These are phyloP conservation scores for Tylopilus plumbeoviolaceoides DNA, from an alignment of 768 basidiomycete genomes.

Conservation along the genomic window DNA sequence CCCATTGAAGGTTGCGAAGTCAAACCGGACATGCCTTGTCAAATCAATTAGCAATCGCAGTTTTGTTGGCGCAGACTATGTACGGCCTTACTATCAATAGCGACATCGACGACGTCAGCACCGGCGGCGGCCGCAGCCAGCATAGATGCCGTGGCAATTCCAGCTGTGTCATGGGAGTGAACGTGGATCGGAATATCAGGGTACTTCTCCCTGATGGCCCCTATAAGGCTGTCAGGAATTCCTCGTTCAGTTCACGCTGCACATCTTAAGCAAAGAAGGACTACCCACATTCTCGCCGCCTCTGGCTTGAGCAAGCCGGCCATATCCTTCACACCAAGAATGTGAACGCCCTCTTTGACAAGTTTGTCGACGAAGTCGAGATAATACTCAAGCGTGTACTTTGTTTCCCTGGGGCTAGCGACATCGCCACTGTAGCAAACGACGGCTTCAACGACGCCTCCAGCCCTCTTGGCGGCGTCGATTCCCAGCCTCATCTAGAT, in stretches of 20 bases:
- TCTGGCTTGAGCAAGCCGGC: constrained; percentile 94
- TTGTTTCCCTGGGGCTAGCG: constrained; percentile 89
- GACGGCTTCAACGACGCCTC: constrained; percentile 95
- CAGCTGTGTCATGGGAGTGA: constrained; percentile 99
- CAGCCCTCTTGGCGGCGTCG: constrained; percentile 99
- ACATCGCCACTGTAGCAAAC: constrained; percentile 99
- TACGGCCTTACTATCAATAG: constrained; percentile 82
- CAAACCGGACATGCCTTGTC: constrained; percentile 90
- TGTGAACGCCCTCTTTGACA: constrained; percentile 91
- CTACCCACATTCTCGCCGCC: constrained; percentile 79
- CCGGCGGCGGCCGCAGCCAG: constrained; percentile 94
- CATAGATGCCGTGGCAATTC: constrained; percentile 98
- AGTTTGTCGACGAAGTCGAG: constrained; percentile 93
- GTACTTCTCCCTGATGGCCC: constrained; percentile 92
- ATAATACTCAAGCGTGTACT: constrained; percentile 98
- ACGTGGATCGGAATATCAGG: constrained; percentile 99
- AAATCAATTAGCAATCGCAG: constrained; percentile 12
- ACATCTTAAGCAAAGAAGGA: not conserved
- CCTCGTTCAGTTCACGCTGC: constrained; percentile 2
- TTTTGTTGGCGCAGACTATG: not conserved
- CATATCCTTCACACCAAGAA: constrained; percentile 99
- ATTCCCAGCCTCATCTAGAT: constrained; percentile 93
- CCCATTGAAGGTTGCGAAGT: constrained; percentile 99
- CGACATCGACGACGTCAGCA: constrained; percentile 96
- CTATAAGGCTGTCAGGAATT: constrained; percentile 62